Evolutionary conservation across 2,329 filamentous ascomycete genomes (phyloP).

Genomic region (Ophiostoma fasciatum): DNA sequence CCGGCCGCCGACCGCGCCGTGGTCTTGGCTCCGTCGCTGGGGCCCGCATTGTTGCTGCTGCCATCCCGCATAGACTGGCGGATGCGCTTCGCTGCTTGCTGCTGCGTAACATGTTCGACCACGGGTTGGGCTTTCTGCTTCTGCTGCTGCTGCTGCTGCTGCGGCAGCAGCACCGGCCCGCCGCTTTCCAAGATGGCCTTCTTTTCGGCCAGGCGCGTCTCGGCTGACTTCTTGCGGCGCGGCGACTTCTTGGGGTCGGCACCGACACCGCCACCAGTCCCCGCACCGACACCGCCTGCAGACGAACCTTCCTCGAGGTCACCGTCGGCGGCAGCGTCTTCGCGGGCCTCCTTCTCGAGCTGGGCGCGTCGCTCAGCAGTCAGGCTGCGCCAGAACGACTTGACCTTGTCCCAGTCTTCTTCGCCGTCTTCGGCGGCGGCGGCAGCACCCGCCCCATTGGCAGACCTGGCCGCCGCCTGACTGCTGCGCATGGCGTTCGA

Average conservation of each 20-base stretch:
- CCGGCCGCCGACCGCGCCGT: too few relatives aligned
- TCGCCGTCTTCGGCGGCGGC: conserved; percentile 1
- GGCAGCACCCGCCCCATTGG: too few relatives aligned
- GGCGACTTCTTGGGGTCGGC: conserved; percentile 21
- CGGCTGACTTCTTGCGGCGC: conserved; percentile 25
- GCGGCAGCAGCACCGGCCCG: conserved; percentile 6
- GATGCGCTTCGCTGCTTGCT: conserved; percentile 9
- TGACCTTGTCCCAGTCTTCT: conserved; percentile 52
- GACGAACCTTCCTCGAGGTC: conserved; percentile 24
- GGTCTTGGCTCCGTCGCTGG: conserved; percentile 12
- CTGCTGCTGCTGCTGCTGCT: conserved; percentile 19
- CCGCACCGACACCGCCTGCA: too few relatives aligned
- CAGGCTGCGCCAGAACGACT: conserved; percentile 54
- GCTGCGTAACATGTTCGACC: not conserved
- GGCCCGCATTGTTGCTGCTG: not conserved
- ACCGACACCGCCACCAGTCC: too few relatives aligned
- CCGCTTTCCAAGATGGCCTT: conserved; percentile 22
- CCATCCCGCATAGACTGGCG: conserved; percentile 4
- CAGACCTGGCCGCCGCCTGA: not conserved
- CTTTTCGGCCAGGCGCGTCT: conserved; percentile 25
- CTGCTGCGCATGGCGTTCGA: too few relatives aligned
- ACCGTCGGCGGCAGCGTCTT: conserved; percentile 34
- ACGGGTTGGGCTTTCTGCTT: not conserved
- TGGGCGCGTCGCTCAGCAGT: conserved; percentile 47
- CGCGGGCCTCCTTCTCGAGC: conserved; percentile 41